Evolutionary conservation across 1,284 basidiomycete genomes (phyloP).

Genomic region (Ustilago lituana): DNA sequence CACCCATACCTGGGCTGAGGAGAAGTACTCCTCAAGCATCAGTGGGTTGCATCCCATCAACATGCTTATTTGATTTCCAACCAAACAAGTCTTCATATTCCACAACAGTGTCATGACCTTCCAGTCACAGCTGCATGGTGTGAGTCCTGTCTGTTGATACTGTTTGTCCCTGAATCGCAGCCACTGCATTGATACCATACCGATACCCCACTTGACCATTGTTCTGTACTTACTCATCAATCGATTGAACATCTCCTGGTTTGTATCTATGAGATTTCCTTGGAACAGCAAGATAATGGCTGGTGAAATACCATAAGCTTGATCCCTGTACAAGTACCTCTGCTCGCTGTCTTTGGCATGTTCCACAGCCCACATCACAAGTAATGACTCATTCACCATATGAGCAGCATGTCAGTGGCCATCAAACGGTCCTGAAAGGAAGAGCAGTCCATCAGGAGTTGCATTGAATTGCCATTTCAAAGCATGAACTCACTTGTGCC

Average conservation of each 20-base stretch:
- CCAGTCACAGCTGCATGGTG: background rate
- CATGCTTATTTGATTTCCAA: background rate
- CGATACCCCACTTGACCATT: background rate
- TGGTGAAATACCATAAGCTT: background rate
- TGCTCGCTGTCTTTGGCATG: background rate
- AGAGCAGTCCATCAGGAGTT: too few species aligned
- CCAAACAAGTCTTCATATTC: background rate
- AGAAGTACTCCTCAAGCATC: too few species aligned
- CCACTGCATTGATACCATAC: constrained; percentile 1
- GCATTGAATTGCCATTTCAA: too few species aligned
- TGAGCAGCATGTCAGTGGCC: too few species aligned
- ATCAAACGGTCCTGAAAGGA: too few species aligned
- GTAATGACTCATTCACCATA: background rate
- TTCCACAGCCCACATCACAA: background rate
- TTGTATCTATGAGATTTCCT: too few species aligned
- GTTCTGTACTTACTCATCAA: too few species aligned
- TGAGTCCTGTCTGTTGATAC: background rate
- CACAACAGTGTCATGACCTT: background rate
- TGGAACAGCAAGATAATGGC: too few species aligned
- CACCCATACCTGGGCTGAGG: too few species aligned
- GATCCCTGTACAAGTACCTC: background rate
- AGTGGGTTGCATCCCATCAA: too few species aligned
- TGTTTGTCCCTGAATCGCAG: background rate
- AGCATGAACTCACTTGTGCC: background rate
- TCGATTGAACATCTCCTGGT: too few species aligned